Conservation (phyloP, 2,329 filamentous ascomycete species). For the Cladosporium sp. region DNA sequence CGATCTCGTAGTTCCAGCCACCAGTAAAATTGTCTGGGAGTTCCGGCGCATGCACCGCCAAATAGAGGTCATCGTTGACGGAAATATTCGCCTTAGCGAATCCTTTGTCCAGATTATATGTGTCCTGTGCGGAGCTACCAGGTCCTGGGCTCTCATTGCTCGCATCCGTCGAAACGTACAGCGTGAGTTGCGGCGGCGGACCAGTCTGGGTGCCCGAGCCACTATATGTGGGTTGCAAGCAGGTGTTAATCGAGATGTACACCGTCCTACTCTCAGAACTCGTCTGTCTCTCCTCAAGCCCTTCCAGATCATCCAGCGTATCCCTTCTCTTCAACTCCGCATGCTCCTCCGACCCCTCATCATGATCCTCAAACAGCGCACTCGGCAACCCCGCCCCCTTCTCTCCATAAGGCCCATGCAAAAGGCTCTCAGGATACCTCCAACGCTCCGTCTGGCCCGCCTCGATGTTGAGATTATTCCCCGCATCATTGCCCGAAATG, state of each 20-base stretch:
- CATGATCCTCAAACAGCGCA: slow-evolving; percentile 12
- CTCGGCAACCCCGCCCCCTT: slow-evolving; percentile 28
- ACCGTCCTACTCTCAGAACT: slow-evolving; percentile 45
- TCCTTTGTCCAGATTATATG: slow-evolving; percentile 58
- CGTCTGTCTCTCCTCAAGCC: slow-evolving; percentile 19
- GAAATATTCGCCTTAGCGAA: slow-evolving; percentile 59
- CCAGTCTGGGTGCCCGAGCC: slow-evolving; percentile 41
- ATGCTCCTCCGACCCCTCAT: slow-evolving; percentile 13
- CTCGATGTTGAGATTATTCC: slow-evolving; percentile 54
- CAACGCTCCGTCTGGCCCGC: slow-evolving; percentile 61
- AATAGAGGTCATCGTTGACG: slow-evolving; percentile 63
- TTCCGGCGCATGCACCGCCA: slow-evolving; percentile 69
- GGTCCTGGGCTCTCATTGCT: slow-evolving; percentile 65
- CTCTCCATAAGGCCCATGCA: slow-evolving; percentile 42
- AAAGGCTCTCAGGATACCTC: slow-evolving; percentile 55
- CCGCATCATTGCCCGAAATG: slow-evolving; percentile 58
- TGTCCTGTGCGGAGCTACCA: slow-evolving; percentile 41
- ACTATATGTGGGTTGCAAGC: slow-evolving; percentile 64
- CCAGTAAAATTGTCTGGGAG: slow-evolving; percentile 57
- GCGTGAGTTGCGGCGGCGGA: slow-evolving; percentile 61
- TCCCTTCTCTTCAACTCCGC: slow-evolving; percentile 23
- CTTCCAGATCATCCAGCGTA: neutral
- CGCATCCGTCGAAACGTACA: slow-evolving; percentile 58
- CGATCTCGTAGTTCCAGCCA: slow-evolving; percentile 74
- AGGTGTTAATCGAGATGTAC: slow-evolving; percentile 83